A percentile compares a stretch with the other conserved stretches of the same genome.
Conservation (phyloP, 2,329 filamentous ascomycete genomes). For the Pseudocercospora fuligena region DNA sequence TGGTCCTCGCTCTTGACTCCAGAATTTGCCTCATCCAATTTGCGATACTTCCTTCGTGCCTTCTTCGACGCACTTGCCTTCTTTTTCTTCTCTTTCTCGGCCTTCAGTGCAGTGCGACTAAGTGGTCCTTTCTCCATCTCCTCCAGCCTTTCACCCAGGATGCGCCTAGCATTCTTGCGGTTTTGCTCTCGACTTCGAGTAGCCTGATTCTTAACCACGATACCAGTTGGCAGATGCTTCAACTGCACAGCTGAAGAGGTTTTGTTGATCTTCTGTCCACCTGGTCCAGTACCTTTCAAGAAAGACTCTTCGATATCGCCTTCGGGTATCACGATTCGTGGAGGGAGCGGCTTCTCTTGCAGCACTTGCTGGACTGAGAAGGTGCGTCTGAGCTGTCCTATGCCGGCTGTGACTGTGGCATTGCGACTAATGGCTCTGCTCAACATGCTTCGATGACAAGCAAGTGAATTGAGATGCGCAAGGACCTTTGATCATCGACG, state of each 20-base stretch:
- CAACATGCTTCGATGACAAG: background rate
- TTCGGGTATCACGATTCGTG: constrained; percentile 76
- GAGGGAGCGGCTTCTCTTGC: constrained; percentile 68
- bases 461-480: background rate
- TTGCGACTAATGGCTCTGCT: background rate
- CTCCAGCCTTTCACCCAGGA: constrained; percentile 80
- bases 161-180: constrained; percentile 77
- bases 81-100: constrained; percentile 66
- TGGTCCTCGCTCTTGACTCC: constrained; percentile 17
- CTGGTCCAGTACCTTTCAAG: constrained; percentile 88
- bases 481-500: background rate
- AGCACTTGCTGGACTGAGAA: constrained; percentile 27
- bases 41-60: constrained; percentile 76
- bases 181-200: constrained; percentile 88
- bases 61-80: constrained; percentile 82
- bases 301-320: constrained; percentile 82
- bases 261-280: constrained; percentile 99
- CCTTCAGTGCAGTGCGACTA: constrained; percentile 69
- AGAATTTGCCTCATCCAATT: constrained; percentile 59
- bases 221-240: constrained; percentile 84
- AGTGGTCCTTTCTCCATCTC: constrained; percentile 71
- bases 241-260: constrained; percentile 94
- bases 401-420: background rate
- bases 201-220: constrained; percentile 92
- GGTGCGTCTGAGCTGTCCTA: constrained; percentile 24